Conservation (phyloP, 2,329 filamentous ascomycete genomes). For the Sporothrix protearum region DNA sequence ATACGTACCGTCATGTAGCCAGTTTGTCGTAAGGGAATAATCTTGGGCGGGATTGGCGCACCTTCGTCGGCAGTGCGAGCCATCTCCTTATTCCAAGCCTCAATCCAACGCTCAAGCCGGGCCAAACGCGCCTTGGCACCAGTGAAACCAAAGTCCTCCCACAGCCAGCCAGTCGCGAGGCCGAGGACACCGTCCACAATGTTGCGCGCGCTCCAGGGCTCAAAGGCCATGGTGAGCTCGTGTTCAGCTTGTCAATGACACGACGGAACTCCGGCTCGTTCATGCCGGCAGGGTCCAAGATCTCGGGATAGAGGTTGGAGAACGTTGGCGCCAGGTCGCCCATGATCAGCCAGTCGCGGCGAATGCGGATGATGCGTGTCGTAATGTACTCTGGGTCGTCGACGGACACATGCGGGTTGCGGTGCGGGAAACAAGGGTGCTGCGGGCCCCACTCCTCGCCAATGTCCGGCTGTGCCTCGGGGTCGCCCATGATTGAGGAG, state of each 20-base stretch:
- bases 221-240: slow-evolving; percentile 71
- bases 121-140: slow-evolving; percentile 68
- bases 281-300: slow-evolving; percentile 78
- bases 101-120: slow-evolving; percentile 74
- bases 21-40: slow-evolving; percentile 30
- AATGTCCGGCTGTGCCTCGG: slow-evolving; percentile 60
- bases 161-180: slow-evolving; percentile 84
- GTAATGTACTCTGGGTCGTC: slow-evolving; percentile 68
- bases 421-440: slow-evolving; percentile 90
- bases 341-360: slow-evolving; percentile 83
- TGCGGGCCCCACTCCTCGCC: slow-evolving; percentile 87
- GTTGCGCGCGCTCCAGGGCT: slow-evolving; percentile 72
- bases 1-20: slow-evolving; percentile 31
- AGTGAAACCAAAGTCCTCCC: slow-evolving; percentile 83
- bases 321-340: slow-evolving; percentile 91
- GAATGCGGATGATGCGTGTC: slow-evolving; percentile 88
- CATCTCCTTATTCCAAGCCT: slow-evolving; percentile 78
- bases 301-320: slow-evolving; percentile 93
- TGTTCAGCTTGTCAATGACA: slow-evolving; percentile 79
- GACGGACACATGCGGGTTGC: slow-evolving; percentile 84
- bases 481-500: slow-evolving; percentile 60
- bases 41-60: slow-evolving; percentile 28
- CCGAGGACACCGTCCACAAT: slow-evolving; percentile 76
- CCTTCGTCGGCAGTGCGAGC: slow-evolving; percentile 36
- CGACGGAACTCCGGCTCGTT: slow-evolving; percentile 81